Base-by-base conservation (phyloP, 768 basidiomycete genomes). In the Russula sp. region DNA sequence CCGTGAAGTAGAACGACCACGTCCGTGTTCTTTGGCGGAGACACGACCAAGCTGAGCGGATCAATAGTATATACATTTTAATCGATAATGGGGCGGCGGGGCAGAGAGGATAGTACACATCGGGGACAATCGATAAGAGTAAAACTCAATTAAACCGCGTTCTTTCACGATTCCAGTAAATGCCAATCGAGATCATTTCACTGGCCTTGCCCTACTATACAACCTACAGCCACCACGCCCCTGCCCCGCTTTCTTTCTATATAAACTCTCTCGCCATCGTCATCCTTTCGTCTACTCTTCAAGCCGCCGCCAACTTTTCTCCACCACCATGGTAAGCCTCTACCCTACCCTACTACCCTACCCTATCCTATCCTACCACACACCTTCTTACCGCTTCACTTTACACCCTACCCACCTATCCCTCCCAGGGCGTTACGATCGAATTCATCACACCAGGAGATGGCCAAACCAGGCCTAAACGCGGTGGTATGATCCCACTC, bases 381-480 rank as follows among this genome's bases (percentile, higher is more conserved):
- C 20, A 30, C 28, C 28, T 49, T 16, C 24, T 51, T 20, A 34
- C 57, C 36, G 64, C 38, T 28, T 69, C 66, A 42, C 16, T 16
- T 18, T 40, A 40, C 16, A 40, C 14, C 16, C 5, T 14, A 38
- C 5, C 14, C 38, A 40, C 32, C 18, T 40, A 10, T 11, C 2
- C 5, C 57, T 40, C 56, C 5, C 69, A 91, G 90, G 90, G 90
- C 75, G 89, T 93, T 66, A 83, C 78, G 50, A 77, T 94, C 71
- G 79, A 89, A 61, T 72, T 71, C 48, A 69, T 90, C 69, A 53
- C 70, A n/a, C 68, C 80, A 30, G 92, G 90, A 49, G 88, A 93
- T 76, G 82, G 83, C 64, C 67, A 60, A 81, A 59, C 69, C 92
- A 80, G n/a, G 77, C 92, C 93, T 57, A 82, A 83, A 78, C 73